Base-by-base conservation (phyloP, 2,329 filamentous ascomycete genomes). In the Fusarium palustre region DNA sequence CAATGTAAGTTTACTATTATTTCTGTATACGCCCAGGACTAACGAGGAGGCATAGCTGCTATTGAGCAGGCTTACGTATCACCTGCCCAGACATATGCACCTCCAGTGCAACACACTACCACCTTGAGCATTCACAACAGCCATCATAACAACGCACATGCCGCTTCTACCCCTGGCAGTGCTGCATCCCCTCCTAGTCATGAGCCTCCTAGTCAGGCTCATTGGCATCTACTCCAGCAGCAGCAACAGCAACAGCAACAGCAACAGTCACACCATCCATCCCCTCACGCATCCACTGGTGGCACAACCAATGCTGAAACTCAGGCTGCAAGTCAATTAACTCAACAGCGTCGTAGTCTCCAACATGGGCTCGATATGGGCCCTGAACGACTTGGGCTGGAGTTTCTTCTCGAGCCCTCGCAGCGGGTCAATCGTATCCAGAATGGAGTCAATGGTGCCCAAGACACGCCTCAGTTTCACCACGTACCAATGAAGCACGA, bases 311-410 rank as follows among this genome's bases (percentile, higher is more conserved):
- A 34, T 52, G 48, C 46, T 16, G 67, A 75, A 30, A 46, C 60
- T 7, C 59, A 71, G 16, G 55, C 68, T 31, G 68, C 58, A 24
- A 54, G 33, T 8, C 75, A 78, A 62, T 76, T 81, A 55, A 82
- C 77, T 66, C 85, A 85, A 73, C 86, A 86, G 70, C 81, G 82
- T 9, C 80, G 84, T 31, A 82, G 84, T 22, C 79, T 84, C 50
- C 77, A 82, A 20, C 87, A 90, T 59, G 85, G 85, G 39, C 76
- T 91, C 2, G 86, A 91, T 39, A 80, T 92, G 60, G 85, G 86
- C 4, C 82, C 86, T 1, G 92, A 94, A 75, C 86, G 89, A 47
- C 83, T 94, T 11, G 90, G 89, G 8, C 86, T 96, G 33, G 90
- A 90, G 59, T 94, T 94, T 70, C 82, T 96, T 3, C 83, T 95